Evolutionary conservation across 805 yeast species (phyloP), one percentile per base, ranked within the genome.

Genomic region (Wickerhamiella galacta): DNA sequence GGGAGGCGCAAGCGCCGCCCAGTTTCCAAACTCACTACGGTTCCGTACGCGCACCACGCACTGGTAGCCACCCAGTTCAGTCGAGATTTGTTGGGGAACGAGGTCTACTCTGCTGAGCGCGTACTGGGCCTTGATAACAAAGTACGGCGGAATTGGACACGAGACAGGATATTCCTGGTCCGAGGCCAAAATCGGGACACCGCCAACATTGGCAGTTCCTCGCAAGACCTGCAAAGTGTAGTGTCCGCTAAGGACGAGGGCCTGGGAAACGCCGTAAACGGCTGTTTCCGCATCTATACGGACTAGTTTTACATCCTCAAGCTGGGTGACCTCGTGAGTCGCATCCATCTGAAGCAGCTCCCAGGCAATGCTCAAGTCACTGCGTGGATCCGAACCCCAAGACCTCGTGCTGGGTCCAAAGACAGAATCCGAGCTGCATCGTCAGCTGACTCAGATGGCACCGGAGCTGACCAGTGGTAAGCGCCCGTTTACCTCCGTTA

Each of bases 171-270:
- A 17, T 12, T 12, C 16, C 5, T 31, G 16, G 7, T 25, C n/a
- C 5, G 32, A 20, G 4, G 44, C 37, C 7, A 33, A 12, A 14
- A 45, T 25, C 24, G 35, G 27, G 21, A 31, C 28, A 1, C 59
- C 59, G 25, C 45, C 36, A 4, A 56, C 6, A 6, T 28, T 23
- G 2, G 56, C 42, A 1, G 50, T 41, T 8, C 61, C 61, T 25
- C 41, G 39, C 11, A 45, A 33, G 1, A 56, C 54, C 2, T 33
- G 33, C 19, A 56, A 25, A 2, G 26, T 25, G 38, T 39, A 55
- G 35, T 45, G 45, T 8, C 60, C 60, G 3, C 39, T 33, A 9
- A 52, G 39, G 4, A 42, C 49, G 11, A 52, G 30, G 6, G 40
- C 39, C 34, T 45, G 32, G 12, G 22, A 20, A 8, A 37, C 26